Evolutionary conservation across 768 basidiomycete species (phyloP), one percentile per base, ranked within the genome.

Genomic region (Albatrellus ellisii): DNA sequence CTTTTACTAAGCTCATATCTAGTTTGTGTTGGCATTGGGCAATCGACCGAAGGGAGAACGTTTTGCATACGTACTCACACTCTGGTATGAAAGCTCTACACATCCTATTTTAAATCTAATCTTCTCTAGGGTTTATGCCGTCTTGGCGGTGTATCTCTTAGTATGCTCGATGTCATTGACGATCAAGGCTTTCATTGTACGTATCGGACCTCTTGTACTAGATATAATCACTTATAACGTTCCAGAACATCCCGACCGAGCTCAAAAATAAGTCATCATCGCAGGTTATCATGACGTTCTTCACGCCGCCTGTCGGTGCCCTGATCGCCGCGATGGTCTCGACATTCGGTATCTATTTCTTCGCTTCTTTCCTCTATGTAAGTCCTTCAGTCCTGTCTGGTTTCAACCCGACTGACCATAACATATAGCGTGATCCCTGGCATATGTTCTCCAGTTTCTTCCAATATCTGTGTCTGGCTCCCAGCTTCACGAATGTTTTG

Each of bases 391-490:
- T 33, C 22, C 24, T 29, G 4, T 43, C 6, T 34, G 22, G 27
- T 17, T 15, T 2, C 2, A 38, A 21, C 24, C 40, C 18, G 46
- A 12, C 36, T 44, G 40, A 56, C 20, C 26, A 41, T 33, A 3
- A 33, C n/a, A 37, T 46, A 24, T 46, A 90, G 84, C 79, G 87
- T 47, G 92, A 97, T 61, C 92, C 92, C 4, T 97, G 92, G 92
- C 92, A 97, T 62, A 83, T 98, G 79, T 79, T 92, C 62, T 86
- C 87, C 20, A 90, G 87, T 52, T 90, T 95, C 70, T 64, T 81
- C 52, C 92, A 92, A 57, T 94, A 92, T 57, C 65, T 94, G 38
- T 79, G 79, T 54, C 61, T 98, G 44, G 94, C 94, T 9, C 87
- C 88, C 1, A 87, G 83, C 52, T 94, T 94, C 65, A 91, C 82